Evolutionary conservation across 2,329 filamentous ascomycete species (phyloP).

Genomic region (Camillea tinctor): DNA sequence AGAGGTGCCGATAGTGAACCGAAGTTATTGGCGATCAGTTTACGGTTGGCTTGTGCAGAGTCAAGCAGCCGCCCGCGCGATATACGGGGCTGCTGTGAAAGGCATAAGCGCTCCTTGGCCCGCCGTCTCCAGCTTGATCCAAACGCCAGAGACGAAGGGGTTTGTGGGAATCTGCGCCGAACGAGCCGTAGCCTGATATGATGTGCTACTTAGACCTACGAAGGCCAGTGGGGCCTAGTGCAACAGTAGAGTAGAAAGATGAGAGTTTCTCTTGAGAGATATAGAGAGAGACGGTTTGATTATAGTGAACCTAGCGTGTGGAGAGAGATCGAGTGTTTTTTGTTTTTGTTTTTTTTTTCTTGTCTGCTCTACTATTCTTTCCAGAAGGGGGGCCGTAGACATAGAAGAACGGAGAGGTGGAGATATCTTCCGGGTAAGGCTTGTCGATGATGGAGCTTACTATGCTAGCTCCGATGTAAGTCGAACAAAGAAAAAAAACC

Average conservation of each 20-base stretch:
- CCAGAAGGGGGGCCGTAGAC: slow-evolving; percentile 21
- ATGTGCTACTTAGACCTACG: slow-evolving; percentile 37
- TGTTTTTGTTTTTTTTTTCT: no score
- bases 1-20: background rate
- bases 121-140: slow-evolving; percentile 16
- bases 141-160: slow-evolving; percentile 21
- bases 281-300: no score
- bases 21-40: background rate
- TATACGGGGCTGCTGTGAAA: slow-evolving; percentile 11
- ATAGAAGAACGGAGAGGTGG: slow-evolving; percentile 16
- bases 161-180: slow-evolving; percentile 44
- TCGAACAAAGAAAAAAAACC: no score
- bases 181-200: slow-evolving; percentile 48
- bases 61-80: slow-evolving; percentile 10
- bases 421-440: slow-evolving; percentile 9
- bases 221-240: slow-evolving; percentile 31
- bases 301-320: no score
- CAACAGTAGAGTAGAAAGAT: slow-evolving; percentile 26
- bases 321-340: no score
- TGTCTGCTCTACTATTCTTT: background rate
- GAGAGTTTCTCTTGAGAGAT: no score
- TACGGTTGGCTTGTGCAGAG: slow-evolving; percentile 6
- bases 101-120: slow-evolving; percentile 8
- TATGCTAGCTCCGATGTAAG: background rate
- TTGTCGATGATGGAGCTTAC: slow-evolving; percentile 12